Evolutionary conservation across 768 basidiomycete species (phyloP), one percentile per base, ranked within the genome.

Genomic region (Kwoniella shandongensis): DNA sequence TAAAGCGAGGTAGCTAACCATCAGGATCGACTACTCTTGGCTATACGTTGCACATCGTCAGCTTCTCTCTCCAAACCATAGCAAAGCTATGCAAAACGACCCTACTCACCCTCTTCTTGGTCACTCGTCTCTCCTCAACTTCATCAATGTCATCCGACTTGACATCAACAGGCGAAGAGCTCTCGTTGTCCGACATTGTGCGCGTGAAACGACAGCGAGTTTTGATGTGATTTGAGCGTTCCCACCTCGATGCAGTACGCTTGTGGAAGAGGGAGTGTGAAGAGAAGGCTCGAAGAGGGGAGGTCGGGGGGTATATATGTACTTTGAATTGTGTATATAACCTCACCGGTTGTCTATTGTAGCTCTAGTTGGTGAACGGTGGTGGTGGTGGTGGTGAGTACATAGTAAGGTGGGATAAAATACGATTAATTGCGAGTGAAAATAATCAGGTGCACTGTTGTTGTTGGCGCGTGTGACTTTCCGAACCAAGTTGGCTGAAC

Each of bases 11-110:
- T 20, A 18, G 46, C 65, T 58, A 32, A 67, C 64, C 66, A 53
- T 65, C 66, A 29, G 66, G 69, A 63, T 70, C 66, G 8, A 51
- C 46, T 6, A 60, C 51, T 45, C 69, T 54, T 25, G 67, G 57
- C 63, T 69, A 38, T n/a, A 39, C 0, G 8, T 13, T 6, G n/a
- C 22, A 4, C 27, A 17, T 29, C 32, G 13, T 53, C 49, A 29
- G 6, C 36, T 54, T 61, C 53, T 32, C 29, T 30, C 22, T 64
- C 47, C 54, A 22, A 17, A 42, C 35, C 23, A 36, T 36, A 10
- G 13, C 15, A 25, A 35, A 10, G 13, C 32, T 6, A 32, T 32
- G 32, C 32, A 32, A 32, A 26, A 3, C 41, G 4, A 36, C 11
- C 17, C 2, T n/a, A 55, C 65, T 59, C 49, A 70, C 69, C 62